Percentiles rank a stretch among this genome's conserved stretches.
Evolutionary conservation across 2,329 filamentous ascomycete species (phyloP).

Genomic region (Fusarium guadeloupense): DNA sequence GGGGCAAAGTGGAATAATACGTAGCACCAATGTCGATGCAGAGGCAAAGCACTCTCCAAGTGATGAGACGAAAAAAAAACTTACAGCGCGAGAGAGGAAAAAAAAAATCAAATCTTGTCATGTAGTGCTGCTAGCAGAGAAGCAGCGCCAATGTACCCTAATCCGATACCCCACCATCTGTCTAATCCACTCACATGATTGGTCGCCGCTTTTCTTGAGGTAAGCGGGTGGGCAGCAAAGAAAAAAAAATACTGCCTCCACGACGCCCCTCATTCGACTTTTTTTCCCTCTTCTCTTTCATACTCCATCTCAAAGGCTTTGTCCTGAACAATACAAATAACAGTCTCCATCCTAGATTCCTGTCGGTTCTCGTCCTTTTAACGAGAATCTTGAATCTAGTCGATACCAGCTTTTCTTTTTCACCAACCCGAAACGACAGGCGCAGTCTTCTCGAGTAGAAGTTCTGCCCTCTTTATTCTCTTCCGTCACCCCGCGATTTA

Average conservation of each 20-base stretch:
- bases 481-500: conserved; percentile 51
- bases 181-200: conserved; percentile 32
- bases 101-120: conserved; percentile 11
- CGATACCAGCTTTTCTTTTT: conserved; percentile 45
- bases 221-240: conserved; percentile 45
- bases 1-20: conserved; percentile 23
- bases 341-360: conserved; percentile 54
- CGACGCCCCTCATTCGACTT: conserved; percentile 52
- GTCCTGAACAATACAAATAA: conserved; percentile 41
- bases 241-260: conserved; percentile 51
- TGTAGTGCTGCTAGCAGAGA: conserved; percentile 7
- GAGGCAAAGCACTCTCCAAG: neutral
- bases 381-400: conserved; percentile 63
- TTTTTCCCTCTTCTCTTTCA: conserved; percentile 49
- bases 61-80: conserved; percentile 15
- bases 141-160: conserved; percentile 41
- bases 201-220: conserved; percentile 39
- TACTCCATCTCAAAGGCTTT: conserved; percentile 42
- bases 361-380: conserved; percentile 52
- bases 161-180: conserved; percentile 35
- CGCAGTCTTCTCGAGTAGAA: conserved; percentile 49
- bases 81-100: conserved; percentile 5
- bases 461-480: conserved; percentile 50
- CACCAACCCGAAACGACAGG: conserved; percentile 33
- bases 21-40: too few relatives aligned